Evolutionary conservation across 352 stramenopile species (phyloP), one percentile per base, ranked within the genome.

Genomic region (Globisporangium megalacanthum): DNA sequence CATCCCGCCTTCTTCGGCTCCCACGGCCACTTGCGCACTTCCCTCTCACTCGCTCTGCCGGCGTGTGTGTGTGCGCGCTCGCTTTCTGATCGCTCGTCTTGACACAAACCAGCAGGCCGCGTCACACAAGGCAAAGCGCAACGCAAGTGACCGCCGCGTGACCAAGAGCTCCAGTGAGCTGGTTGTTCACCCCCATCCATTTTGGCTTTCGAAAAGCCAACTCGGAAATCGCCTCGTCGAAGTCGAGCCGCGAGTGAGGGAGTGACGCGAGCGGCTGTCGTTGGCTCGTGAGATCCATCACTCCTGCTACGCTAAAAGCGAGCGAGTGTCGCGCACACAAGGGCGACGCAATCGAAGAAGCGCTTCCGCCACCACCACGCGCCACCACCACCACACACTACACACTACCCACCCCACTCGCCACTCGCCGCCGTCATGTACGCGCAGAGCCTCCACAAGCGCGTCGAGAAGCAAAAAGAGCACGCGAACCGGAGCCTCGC

Each of bases 401-500:
- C 52, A 48, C 39, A 49, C 36, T n/a, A n/a, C n/a, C n/a, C n/a
- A n/a, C n/a, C n/a, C n/a, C n/a, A n/a, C n/a, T n/a, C n/a, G n/a
- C n/a, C n/a, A n/a, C n/a, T n/a, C n/a, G n/a, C n/a, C 53, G 29
- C 33, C 31, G 22, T 25, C 36, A 63, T 63, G 58, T 63, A 58
- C 50, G 35, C 58, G 42, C 58, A 63, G 58, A 49, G 7, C 11
- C 49, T 75, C 54, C 75, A 83, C 58, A 86, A 83, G 68, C 76
- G 72, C 41, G 75, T 77, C 33, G 69, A 77, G 11, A 70, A 72
- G 36, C 75, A 88, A 48, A 84, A 83, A 62, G 64, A 82, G 61
- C 63, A 83, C 44, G 62, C 79, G 54, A 78, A 83, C 59, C 72
- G 64, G 42, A 85, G 79, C 53, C 66, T 87, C 47, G 72, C 76